These are phyloP conservation scores for Ottelia alismoides DNA, from an alignment of 106 monocot species.

Conservation along the genomic window DNA sequence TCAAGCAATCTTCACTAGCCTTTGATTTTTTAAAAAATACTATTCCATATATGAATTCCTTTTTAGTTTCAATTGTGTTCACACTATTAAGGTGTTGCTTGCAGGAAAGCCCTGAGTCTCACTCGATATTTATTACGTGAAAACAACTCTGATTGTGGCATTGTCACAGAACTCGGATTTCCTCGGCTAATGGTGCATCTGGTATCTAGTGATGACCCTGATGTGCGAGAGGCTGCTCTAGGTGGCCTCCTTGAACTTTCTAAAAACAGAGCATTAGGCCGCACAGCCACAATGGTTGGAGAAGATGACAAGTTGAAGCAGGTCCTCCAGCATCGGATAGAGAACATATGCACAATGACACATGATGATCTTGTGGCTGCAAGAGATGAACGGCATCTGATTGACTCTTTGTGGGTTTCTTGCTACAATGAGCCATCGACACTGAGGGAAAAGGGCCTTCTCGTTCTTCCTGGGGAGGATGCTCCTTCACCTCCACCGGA, in stretches of 20 bases:
- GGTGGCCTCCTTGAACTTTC: conserved; percentile 46
- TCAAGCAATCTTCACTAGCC: no score
- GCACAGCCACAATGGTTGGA: background rate
- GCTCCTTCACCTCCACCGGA: conserved; percentile 19
- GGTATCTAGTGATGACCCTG: conserved; percentile 40
- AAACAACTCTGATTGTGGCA: conserved; percentile 31
- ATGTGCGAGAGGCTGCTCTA: conserved; percentile 55
- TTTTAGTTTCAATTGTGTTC: no score
- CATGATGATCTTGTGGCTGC: conserved; percentile 46
- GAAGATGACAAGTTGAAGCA: conserved; percentile 34
- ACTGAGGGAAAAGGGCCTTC: conserved; percentile 44
- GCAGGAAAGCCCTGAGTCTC: conserved; percentile 65
- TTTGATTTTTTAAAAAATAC: no score
- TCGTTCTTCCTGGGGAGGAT: conserved; percentile 53
- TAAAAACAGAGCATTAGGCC: conserved; percentile 10
- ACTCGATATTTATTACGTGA: conserved; percentile 56
- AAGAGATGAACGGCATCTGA: conserved; percentile 53
- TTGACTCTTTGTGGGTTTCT: conserved; percentile 49
- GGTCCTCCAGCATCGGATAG: conserved; percentile 30
- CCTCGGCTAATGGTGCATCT: conserved; percentile 61
- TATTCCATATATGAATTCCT: no score
- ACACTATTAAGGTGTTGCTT: no score
- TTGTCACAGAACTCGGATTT: conserved; percentile 44
- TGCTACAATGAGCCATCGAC: conserved; percentile 56
- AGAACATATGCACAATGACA: conserved; percentile 40